These are phyloP conservation scores for Dothiorella sarmentorum DNA, from an alignment of 2,329 filamentous ascomycete species.

Conservation along the genomic window DNA sequence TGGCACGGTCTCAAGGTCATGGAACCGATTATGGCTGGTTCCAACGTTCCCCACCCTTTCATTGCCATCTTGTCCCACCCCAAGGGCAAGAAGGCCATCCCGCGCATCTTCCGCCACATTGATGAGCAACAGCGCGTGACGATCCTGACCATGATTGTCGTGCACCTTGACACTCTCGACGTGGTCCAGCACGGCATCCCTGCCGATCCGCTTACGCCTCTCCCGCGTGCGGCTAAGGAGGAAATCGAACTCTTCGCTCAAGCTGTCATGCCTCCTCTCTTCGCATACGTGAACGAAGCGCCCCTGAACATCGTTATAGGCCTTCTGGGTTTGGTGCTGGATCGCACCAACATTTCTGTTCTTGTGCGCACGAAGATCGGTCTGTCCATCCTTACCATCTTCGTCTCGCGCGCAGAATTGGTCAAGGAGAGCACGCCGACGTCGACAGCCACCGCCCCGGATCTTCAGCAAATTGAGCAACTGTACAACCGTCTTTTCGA, in stretches of 20 bases:
- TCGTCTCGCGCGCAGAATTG: constrained; percentile 89
- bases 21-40: constrained; percentile 68
- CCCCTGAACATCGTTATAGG: constrained; percentile 88
- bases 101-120: constrained; percentile 90
- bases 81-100: constrained; percentile 95
- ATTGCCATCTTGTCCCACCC: constrained; percentile 91
- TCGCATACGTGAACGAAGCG: constrained; percentile 87
- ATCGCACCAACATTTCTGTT: constrained; percentile 76
- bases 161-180: constrained; percentile 88
- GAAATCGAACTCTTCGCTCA: constrained; percentile 88
- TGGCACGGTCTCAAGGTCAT: constrained; percentile 90
- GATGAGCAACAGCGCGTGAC: constrained; percentile 90
- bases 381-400: constrained; percentile 85
- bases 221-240: constrained; percentile 70
- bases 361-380: constrained; percentile 85
- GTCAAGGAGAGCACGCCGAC: constrained; percentile 78
- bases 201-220: constrained; percentile 65
- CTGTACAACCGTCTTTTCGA: constrained; percentile 88
- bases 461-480: constrained; percentile 68
- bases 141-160: constrained; percentile 90
- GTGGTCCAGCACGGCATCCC: constrained; percentile 75
- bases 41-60: constrained; percentile 75
- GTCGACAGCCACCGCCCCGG: constrained; percentile 51
- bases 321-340: constrained; percentile 78
- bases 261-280: constrained; percentile 83